phyloP scores from a whole-genome alignment of 148 eudicot species.

The Cornus florida region DNA sequence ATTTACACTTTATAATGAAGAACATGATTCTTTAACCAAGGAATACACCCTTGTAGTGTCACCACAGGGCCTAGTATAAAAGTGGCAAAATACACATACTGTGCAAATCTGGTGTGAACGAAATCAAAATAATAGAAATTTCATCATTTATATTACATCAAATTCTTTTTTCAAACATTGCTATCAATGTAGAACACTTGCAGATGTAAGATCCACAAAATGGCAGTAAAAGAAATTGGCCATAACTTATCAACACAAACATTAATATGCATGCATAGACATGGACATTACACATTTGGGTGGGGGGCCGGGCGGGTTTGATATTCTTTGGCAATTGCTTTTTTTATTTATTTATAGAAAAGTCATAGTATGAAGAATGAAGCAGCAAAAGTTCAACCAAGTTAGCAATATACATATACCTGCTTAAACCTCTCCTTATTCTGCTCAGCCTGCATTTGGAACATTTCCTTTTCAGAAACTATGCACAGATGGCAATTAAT shows the following conservation, averaged over 20 bases:
- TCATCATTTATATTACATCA: neutral
- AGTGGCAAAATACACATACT: neutral
- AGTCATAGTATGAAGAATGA: neutral
- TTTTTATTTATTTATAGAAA: neutral
- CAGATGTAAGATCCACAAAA: neutral
- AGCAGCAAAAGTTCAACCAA: neutral
- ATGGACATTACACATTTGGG: neutral
- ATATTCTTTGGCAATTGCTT: neutral
- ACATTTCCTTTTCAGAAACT: neutral
- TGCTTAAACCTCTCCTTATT: conserved; percentile 35
- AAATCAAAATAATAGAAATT: neutral
- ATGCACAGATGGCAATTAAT: neutral
- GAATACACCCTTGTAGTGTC: neutral
- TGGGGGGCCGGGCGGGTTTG: neutral
- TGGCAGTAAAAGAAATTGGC: neutral
- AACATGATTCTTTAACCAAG: neutral
- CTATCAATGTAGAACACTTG: neutral
- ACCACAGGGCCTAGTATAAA: neutral
- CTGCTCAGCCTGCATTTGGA: conserved; percentile 33
- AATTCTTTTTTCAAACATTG: neutral
- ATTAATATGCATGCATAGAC: neutral
- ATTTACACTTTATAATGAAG: neutral
- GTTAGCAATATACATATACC: conserved; percentile 14
- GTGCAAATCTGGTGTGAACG: neutral
- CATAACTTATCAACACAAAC: neutral